phyloP scores from a whole-genome alignment of 1,284 basidiomycete species.

The Phellinidium pouzarii region DNA sequence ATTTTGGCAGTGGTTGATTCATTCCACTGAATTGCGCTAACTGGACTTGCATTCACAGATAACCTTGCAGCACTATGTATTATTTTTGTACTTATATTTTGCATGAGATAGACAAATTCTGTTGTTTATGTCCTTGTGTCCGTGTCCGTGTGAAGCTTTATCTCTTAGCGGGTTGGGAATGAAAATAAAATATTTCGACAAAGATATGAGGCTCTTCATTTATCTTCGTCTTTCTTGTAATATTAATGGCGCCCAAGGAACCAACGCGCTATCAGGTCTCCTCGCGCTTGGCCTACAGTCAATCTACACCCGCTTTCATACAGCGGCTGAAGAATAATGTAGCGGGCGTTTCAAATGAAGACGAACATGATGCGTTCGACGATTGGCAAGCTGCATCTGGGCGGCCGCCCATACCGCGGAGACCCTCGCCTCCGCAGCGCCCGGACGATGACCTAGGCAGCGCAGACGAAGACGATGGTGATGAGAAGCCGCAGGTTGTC shows the following conservation, averaged over 20 bases:
- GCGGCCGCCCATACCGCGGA: constrained; percentile 65
- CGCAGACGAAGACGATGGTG: constrained; percentile 65
- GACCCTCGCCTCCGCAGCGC: constrained; percentile 51
- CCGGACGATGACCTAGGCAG: constrained; percentile 68
- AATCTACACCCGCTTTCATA: constrained; percentile 50
- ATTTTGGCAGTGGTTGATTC: background rate
- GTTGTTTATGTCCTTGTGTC: too few species aligned
- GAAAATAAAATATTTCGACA: too few species aligned
- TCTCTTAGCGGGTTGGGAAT: too few species aligned
- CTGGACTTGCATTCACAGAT: too few species aligned
- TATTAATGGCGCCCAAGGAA: constrained; percentile 38
- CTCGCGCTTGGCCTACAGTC: constrained; percentile 51
- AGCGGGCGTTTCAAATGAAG: constrained; percentile 38
- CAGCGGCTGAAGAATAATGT: constrained; percentile 53
- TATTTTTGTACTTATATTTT: too few species aligned
- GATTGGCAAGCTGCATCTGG: constrained; percentile 52
- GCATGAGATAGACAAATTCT: too few species aligned
- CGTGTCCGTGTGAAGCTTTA: too few species aligned
- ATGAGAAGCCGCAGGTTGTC: constrained; percentile 81
- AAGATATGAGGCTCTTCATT: background rate
- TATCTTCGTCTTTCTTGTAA: background rate
- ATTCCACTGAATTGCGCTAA: background rate
- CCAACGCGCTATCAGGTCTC: constrained; percentile 63
- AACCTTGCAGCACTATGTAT: too few species aligned
- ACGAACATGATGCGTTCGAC: constrained; percentile 31